A percentile compares a stretch with the other conserved stretches of the same genome.
phyloP scores from a whole-genome alignment of 148 eudicot species.

The Simmondsia chinensis region DNA sequence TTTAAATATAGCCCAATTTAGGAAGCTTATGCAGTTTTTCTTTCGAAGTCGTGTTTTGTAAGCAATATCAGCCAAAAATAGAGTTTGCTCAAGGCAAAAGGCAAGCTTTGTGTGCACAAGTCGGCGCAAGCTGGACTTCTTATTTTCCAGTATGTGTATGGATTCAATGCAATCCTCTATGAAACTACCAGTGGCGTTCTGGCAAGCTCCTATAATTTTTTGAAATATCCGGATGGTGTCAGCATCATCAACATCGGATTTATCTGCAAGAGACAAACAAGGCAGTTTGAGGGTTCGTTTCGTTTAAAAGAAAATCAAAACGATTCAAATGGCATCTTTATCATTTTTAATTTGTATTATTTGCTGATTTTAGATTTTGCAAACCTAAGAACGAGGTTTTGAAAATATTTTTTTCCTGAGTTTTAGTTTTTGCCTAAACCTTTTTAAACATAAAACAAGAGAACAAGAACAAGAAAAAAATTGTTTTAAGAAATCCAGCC shows the following conservation, averaged over 20 bases:
- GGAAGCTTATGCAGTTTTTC: constrained; percentile 23
- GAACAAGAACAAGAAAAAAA: background rate
- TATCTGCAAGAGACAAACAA: constrained; percentile 43
- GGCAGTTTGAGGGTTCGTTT: too few species aligned
- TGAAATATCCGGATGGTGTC: constrained; percentile 30
- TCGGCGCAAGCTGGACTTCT: constrained; percentile 35
- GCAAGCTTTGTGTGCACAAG: constrained; percentile 78
- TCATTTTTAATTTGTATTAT: too few species aligned
- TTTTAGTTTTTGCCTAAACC: constrained; percentile 1
- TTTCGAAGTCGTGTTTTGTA: constrained; percentile 35
- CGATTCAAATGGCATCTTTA: too few species aligned
- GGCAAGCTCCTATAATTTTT: constrained; percentile 50
- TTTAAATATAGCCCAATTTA: constrained; percentile 33
- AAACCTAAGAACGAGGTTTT: too few species aligned
- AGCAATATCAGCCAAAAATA: constrained; percentile 45
- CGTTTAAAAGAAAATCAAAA: too few species aligned
- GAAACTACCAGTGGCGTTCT: constrained; percentile 34
- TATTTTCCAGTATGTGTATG: constrained; percentile 52
- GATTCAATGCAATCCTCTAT: constrained; percentile 51
- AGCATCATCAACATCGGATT: constrained; percentile 25
- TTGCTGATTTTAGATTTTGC: too few species aligned
- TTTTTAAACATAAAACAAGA: background rate
- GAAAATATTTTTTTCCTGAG: too few species aligned
- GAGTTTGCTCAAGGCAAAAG: constrained; percentile 59
- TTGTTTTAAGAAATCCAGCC: background rate